phyloP scores from a whole-genome alignment of 768 basidiomycete genomes.

The Tylopilus rubrobrunneus region DNA sequence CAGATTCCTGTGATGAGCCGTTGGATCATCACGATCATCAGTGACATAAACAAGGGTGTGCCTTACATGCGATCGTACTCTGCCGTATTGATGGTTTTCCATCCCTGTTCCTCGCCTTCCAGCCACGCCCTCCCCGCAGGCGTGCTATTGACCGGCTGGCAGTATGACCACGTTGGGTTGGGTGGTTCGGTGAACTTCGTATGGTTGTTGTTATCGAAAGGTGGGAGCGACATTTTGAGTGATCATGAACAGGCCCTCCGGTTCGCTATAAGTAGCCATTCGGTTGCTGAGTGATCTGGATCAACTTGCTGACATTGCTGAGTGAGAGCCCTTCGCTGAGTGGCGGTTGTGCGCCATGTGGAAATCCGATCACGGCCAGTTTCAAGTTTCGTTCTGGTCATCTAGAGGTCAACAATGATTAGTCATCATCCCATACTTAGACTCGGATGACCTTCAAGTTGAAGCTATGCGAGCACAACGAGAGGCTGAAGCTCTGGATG shows the following conservation, averaged over 20 bases:
- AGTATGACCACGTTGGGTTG: slow-evolving; percentile 29
- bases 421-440: too few species aligned
- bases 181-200: slow-evolving; percentile 28
- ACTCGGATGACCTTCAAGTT: too few species aligned
- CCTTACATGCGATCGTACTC: slow-evolving; percentile 16
- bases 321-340: background rate
- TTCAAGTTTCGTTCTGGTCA: too few species aligned
- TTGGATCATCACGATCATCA: too few species aligned
- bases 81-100: slow-evolving; percentile 28
- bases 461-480: too few species aligned
- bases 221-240: slow-evolving; percentile 27
- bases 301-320: background rate
- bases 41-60: too few species aligned
- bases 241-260: background rate
- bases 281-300: background rate
- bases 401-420: too few species aligned
- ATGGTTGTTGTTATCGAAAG: slow-evolving; percentile 18
- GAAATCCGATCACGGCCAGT: too few species aligned
- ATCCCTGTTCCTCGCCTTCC: slow-evolving; percentile 32
- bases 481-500: too few species aligned
- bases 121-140: slow-evolving; percentile 28
- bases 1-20: slow-evolving; percentile 15
- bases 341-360: too few species aligned
- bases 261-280: too few species aligned
- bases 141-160: slow-evolving; percentile 23